Conservation (phyloP, 2,329 filamentous ascomycete species). For the Calycina herbarum region DNA sequence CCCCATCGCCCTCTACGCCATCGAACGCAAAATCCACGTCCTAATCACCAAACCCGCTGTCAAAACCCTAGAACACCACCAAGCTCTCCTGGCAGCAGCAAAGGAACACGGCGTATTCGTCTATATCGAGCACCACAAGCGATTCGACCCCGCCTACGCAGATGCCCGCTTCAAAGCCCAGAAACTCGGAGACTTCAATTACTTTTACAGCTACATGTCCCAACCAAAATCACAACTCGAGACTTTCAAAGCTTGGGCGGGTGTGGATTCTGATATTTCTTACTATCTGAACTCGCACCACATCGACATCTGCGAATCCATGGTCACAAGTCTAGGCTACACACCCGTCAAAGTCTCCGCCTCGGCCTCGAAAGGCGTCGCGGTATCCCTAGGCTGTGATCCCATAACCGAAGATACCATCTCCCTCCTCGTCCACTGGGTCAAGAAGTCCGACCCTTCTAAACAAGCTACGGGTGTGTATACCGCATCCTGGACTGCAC, state of each 20-base stretch:
- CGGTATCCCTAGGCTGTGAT: slow-evolving; percentile 75
- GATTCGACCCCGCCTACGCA: slow-evolving; percentile 88
- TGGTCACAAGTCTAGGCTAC: slow-evolving; percentile 74
- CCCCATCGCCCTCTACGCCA: slow-evolving; percentile 88
- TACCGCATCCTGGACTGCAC: slow-evolving; percentile 92
- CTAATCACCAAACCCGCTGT: slow-evolving; percentile 93
- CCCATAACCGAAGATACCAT: slow-evolving; percentile 89
- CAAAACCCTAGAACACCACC: slow-evolving; percentile 78
- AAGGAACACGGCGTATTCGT: slow-evolving; percentile 79
- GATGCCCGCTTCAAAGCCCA: slow-evolving; percentile 78
- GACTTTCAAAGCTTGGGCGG: slow-evolving; percentile 52
- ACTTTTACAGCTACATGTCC: slow-evolving; percentile 81
- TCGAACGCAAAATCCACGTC: slow-evolving; percentile 84
- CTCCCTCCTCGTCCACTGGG: slow-evolving; percentile 86
- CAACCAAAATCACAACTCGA: slow-evolving; percentile 36
- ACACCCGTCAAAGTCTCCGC: slow-evolving; percentile 77
- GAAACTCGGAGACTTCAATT: slow-evolving; percentile 90
- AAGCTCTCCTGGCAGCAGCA: slow-evolving; percentile 70
- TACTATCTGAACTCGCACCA: slow-evolving; percentile 98
- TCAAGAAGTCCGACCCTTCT: slow-evolving; percentile 64
- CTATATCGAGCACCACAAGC: slow-evolving; percentile 95
- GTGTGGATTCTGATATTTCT: slow-evolving; percentile 86
- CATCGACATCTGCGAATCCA: slow-evolving; percentile 87
- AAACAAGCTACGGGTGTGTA: slow-evolving; percentile 86
- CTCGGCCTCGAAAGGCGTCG: slow-evolving; percentile 75